A percentile compares a stretch with the other conserved stretches of the same genome.
Evolutionary conservation across 2,329 filamentous ascomycete species (phyloP).

Genomic region (Penicillium brasilianum): DNA sequence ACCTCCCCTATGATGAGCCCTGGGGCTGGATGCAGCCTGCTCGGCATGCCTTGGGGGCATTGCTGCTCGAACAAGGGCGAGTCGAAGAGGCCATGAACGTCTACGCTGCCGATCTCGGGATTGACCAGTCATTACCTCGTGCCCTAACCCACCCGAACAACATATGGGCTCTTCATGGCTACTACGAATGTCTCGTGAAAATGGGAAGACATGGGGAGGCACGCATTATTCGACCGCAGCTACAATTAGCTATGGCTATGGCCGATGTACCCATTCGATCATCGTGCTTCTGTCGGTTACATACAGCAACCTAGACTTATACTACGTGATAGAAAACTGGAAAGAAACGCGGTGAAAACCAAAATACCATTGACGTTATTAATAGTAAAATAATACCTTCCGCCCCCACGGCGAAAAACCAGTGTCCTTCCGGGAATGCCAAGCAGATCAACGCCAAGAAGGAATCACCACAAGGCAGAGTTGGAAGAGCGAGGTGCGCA

Average conservation of each 20-base stretch:
- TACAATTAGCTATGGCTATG: constrained; percentile 57
- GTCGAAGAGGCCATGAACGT: constrained; percentile 60
- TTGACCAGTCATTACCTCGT: constrained; percentile 64
- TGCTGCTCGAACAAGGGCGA: constrained; percentile 69
- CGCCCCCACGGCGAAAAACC: background rate
- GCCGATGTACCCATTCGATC: constrained; percentile 65
- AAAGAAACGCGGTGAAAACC: background rate
- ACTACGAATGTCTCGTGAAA: constrained; percentile 69
- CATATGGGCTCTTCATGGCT: constrained; percentile 75
- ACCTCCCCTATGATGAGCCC: constrained; percentile 72
- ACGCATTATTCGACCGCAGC: constrained; percentile 51
- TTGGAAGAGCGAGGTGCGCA: background rate
- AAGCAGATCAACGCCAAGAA: constrained; percentile 1
- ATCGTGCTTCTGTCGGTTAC: constrained; percentile 62
- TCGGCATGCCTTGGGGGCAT: constrained; percentile 71
- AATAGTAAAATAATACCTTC: background rate
- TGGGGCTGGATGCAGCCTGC: constrained; percentile 82
- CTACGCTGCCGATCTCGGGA: constrained; percentile 67
- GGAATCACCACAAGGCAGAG: background rate
- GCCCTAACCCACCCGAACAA: constrained; percentile 72
- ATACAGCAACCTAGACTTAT: background rate
- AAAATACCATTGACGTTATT: background rate
- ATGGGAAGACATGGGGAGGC: constrained; percentile 58
- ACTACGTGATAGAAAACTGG: background rate
- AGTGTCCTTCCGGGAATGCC: background rate